phyloP scores from a whole-genome alignment of 1,284 basidiomycete species.

The Somion occarium region DNA sequence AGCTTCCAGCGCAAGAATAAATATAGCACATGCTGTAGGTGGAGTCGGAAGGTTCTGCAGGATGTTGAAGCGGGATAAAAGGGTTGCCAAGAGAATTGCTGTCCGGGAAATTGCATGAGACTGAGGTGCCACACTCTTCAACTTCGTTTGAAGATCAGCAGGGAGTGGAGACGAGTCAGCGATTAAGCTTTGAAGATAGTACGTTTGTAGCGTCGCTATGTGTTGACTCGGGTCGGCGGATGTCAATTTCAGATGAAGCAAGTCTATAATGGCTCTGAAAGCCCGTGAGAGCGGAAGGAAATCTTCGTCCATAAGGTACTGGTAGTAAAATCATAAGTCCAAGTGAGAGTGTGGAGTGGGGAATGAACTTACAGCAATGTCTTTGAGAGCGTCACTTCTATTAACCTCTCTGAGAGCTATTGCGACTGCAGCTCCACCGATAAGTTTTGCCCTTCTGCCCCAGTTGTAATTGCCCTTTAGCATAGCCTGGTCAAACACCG shows the following conservation, averaged over 20 bases:
- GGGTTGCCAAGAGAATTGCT: constrained; percentile 49
- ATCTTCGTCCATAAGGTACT: constrained; percentile 51
- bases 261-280: constrained; percentile 46
- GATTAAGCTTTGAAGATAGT: constrained; percentile 20
- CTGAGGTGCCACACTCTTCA: constrained; percentile 33
- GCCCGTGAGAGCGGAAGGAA: constrained; percentile 48
- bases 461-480: constrained; percentile 51
- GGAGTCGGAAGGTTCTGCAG: constrained; percentile 32
- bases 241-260: constrained; percentile 42
- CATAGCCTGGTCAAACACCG: constrained; percentile 64
- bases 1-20: constrained; percentile 70
- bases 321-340: constrained; percentile 14
- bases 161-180: constrained; percentile 31
- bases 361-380: constrained; percentile 50
- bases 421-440: constrained; percentile 60
- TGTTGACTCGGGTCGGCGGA: constrained; percentile 39
- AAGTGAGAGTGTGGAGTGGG: constrained; percentile 17
- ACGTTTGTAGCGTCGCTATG: constrained; percentile 41
- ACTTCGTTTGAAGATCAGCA: constrained; percentile 31
- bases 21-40: constrained; percentile 60
- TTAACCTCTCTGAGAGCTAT: constrained; percentile 64
- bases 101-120: constrained; percentile 45
- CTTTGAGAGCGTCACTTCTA: constrained; percentile 57
- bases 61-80: constrained; percentile 30
- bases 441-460: constrained; percentile 62